phyloP scores from a whole-genome alignment of 805 yeast genomes.

The Candida broadrunensis region DNA sequence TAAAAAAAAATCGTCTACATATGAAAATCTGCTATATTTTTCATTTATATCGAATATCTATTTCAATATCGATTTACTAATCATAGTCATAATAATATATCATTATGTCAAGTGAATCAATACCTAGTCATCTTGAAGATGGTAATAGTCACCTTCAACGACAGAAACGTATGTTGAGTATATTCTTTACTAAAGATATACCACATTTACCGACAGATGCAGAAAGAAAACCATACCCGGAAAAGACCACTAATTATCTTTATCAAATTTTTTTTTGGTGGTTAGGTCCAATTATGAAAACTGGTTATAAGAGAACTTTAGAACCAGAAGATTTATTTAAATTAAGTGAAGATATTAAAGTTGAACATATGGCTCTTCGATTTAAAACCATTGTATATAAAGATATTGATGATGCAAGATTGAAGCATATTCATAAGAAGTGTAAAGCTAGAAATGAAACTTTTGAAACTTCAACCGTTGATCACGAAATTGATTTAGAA shows the following conservation, averaged over 20 bases:
- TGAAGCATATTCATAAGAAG: conserved; percentile 20
- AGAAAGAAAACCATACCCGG: conserved; percentile 49
- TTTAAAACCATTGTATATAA: conserved; percentile 20
- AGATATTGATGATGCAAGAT: conserved; percentile 18
- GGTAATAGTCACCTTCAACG: conserved; percentile 8
- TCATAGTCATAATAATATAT: too few species aligned
- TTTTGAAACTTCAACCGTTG: conserved; percentile 16
- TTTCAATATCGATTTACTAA: too few species aligned
- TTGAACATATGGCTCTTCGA: conserved; percentile 25
- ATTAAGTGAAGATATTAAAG: conserved; percentile 32
- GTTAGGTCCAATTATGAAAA: conserved; percentile 58
- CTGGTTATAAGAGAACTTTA: conserved; percentile 72
- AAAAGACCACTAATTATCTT: conserved; percentile 31
- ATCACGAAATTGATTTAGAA: conserved; percentile 21
- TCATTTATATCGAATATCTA: too few species aligned
- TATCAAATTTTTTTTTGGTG: conserved; percentile 59
- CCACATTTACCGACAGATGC: conserved; percentile 54
- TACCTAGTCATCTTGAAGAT: background rate
- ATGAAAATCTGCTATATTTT: too few species aligned
- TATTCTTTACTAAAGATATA: conserved; percentile 33
- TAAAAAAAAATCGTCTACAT: too few species aligned
- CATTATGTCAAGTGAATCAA: too few species aligned
- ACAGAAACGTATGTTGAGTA: conserved; percentile 33
- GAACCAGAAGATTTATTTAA: conserved; percentile 58
- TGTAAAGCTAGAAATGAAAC: conserved; percentile 25